Conservation (phyloP, 1,284 basidiomycete species). For the Apiotrichum porosum region DNA sequence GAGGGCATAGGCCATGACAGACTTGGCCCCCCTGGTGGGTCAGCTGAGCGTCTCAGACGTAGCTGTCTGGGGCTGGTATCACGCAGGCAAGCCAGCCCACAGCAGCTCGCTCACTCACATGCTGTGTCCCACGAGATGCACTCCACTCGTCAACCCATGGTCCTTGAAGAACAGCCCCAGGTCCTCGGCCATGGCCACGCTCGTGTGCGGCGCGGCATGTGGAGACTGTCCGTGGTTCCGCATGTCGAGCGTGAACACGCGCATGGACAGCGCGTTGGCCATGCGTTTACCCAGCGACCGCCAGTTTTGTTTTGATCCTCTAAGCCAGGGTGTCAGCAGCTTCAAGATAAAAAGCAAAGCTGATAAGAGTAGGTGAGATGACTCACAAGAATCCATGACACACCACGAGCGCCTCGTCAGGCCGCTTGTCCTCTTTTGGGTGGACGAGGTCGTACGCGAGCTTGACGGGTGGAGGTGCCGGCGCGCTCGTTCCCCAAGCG, state of each 20-base stretch:
- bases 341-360: too few species aligned
- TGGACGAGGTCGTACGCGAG: slow-evolving; percentile 38
- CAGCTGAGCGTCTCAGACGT: background rate
- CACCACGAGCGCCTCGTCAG: slow-evolving; percentile 48
- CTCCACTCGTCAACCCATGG: too few species aligned
- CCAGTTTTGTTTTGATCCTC: slow-evolving; percentile 58
- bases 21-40: slow-evolving; percentile 54
- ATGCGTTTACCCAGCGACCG: slow-evolving; percentile 52
- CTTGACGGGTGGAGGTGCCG: slow-evolving; percentile 23
- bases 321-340: slow-evolving; percentile 15
- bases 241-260: slow-evolving; percentile 54
- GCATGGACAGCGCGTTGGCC: slow-evolving; percentile 48
- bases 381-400: slow-evolving; percentile 52
- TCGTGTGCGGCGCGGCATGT: slow-evolving; percentile 51
- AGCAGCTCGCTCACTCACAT: slow-evolving; percentile 44
- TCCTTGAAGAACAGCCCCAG: slow-evolving; percentile 49
- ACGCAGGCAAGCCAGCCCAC: background rate
- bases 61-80: too few species aligned
- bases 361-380: background rate
- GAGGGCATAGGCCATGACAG: slow-evolving; percentile 53
- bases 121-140: slow-evolving; percentile 55
- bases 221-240: slow-evolving; percentile 56
- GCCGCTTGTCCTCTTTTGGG: slow-evolving; percentile 3
- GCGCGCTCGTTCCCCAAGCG: background rate
- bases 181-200: slow-evolving; percentile 49